phyloP scores from a whole-genome alignment of 352 stramenopile species.

The Halophytophthora polymorphica region DNA sequence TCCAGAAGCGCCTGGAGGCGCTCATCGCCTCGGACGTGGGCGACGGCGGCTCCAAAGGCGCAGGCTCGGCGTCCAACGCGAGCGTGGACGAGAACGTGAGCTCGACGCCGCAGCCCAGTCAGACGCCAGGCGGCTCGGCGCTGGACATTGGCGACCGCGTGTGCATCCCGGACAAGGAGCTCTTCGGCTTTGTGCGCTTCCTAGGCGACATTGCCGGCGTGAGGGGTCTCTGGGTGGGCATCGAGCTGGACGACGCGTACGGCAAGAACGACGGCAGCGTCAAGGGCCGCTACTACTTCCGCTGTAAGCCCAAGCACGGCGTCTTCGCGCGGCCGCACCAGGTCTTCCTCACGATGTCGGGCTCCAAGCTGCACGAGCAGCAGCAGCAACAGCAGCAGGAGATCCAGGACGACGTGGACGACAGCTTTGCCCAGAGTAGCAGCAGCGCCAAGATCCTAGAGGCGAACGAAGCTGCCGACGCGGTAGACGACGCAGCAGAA shows the following conservation, averaged over 20 bases:
- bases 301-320: conserved; percentile 72
- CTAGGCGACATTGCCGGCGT: conserved; percentile 65
- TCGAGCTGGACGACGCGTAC: conserved; percentile 71
- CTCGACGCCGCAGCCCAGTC: conserved; percentile 17
- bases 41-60: conserved; percentile 20
- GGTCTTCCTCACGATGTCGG: conserved; percentile 67
- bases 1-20: conserved; percentile 74
- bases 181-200: conserved; percentile 81
- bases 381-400: conserved; percentile 40
- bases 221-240: conserved; percentile 73
- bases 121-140: conserved; percentile 33
- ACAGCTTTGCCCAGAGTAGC: conserved; percentile 19
- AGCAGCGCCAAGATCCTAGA: conserved; percentile 25
- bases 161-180: conserved; percentile 81
- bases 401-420: conserved; percentile 14
- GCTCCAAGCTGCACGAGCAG: conserved; percentile 49
- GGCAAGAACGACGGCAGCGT: conserved; percentile 85
- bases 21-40: conserved; percentile 34
- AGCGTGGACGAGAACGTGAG: conserved; percentile 49
- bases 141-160: conserved; percentile 72
- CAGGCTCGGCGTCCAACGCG: conserved; percentile 32
- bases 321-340: conserved; percentile 78
- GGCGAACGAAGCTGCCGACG: conserved; percentile 21
- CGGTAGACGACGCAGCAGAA: conserved; percentile 11
- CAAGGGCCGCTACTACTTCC: conserved; percentile 80